phyloP scores from a whole-genome alignment of 768 basidiomycete genomes.

The Amanita subjunquillea region DNA sequence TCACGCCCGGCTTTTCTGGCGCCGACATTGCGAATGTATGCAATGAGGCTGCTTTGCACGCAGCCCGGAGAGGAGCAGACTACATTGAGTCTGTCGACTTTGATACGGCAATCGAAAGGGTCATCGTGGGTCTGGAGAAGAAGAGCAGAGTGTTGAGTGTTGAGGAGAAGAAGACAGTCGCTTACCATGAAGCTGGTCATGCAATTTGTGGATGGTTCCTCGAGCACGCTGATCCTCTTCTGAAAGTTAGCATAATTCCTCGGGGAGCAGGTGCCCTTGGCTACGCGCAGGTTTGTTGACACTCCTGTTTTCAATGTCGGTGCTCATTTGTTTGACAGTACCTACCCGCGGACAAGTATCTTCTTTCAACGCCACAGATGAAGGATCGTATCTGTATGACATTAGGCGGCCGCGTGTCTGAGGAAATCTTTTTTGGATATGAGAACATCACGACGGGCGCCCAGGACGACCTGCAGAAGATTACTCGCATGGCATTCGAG shows the following conservation, averaged over 20 bases:
- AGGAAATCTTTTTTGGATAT: slow-evolving; percentile 93
- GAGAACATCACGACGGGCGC: slow-evolving; percentile 96
- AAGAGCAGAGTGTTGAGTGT: slow-evolving; percentile 89
- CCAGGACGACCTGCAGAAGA: slow-evolving; percentile 96
- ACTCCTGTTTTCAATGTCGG: neutral
- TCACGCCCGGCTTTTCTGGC: slow-evolving; percentile 97
- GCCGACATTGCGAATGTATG: slow-evolving; percentile 99
- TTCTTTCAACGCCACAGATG: slow-evolving; percentile 93
- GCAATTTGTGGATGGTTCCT: slow-evolving; percentile 98
- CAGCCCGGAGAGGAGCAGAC: slow-evolving; percentile 78
- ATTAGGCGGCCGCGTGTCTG: slow-evolving; percentile 92
- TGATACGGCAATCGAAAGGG: slow-evolving; percentile 95
- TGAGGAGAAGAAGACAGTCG: slow-evolving; percentile 98
- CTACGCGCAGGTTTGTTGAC: slow-evolving; percentile 71
- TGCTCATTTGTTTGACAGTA: slow-evolving; percentile 41
- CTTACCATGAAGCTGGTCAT: slow-evolving; percentile 98
- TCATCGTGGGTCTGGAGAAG: slow-evolving; percentile 93
- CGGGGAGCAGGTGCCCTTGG: slow-evolving; percentile 92
- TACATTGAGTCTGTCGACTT: slow-evolving; percentile 79
- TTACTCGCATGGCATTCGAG: slow-evolving; percentile 96
- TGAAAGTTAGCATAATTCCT: slow-evolving; percentile 98
- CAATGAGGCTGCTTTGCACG: slow-evolving; percentile 94
- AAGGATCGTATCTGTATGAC: slow-evolving; percentile 97
- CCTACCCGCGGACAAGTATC: slow-evolving; percentile 90
- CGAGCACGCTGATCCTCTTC: slow-evolving; percentile 91